Percentiles rank a stretch among this genome's conserved stretches.
Conservation (phyloP, 257 asterid species). For the Lycium ferocissimum region DNA sequence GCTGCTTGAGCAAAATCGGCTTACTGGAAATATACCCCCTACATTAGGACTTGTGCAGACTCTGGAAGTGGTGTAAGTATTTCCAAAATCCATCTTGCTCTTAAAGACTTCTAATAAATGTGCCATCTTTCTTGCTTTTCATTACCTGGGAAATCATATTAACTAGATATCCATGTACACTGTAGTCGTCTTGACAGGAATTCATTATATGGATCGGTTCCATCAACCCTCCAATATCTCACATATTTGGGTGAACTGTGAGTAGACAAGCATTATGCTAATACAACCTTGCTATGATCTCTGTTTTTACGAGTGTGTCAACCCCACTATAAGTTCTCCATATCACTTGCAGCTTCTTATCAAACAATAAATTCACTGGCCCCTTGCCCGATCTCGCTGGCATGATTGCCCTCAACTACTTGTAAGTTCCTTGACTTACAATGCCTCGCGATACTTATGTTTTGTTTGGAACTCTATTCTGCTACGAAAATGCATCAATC, state of each 20-base stretch:
- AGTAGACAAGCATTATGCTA: slow-evolving; percentile 5
- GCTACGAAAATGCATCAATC: background rate
- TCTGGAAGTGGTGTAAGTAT: slow-evolving; percentile 46
- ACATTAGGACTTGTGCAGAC: slow-evolving; percentile 39
- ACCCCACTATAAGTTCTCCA: background rate
- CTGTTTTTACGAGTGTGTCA: background rate
- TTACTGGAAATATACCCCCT: slow-evolving; percentile 39
- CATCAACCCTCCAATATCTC: slow-evolving; percentile 29
- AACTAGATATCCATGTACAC: background rate
- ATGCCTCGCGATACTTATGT: background rate
- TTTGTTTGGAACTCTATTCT: background rate
- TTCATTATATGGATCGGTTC: slow-evolving; percentile 39
- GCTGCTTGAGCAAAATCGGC: slow-evolving; percentile 37
- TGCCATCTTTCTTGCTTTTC: background rate
- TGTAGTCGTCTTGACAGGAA: slow-evolving; percentile 43
- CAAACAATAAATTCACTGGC: slow-evolving; percentile 35
- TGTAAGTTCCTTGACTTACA: slow-evolving; percentile 27
- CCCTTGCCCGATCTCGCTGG: slow-evolving; percentile 24
- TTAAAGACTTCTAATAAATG: background rate
- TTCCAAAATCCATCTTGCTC: background rate
- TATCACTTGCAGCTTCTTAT: slow-evolving; percentile 30
- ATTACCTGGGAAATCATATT: background rate
- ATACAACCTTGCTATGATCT: background rate
- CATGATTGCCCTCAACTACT: slow-evolving; percentile 27
- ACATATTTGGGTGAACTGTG: slow-evolving; percentile 16